Percentiles rank a stretch among this genome's conserved stretches.
Conservation (phyloP, 805 yeast species). For the Saccharomycopsis malanga region DNA sequence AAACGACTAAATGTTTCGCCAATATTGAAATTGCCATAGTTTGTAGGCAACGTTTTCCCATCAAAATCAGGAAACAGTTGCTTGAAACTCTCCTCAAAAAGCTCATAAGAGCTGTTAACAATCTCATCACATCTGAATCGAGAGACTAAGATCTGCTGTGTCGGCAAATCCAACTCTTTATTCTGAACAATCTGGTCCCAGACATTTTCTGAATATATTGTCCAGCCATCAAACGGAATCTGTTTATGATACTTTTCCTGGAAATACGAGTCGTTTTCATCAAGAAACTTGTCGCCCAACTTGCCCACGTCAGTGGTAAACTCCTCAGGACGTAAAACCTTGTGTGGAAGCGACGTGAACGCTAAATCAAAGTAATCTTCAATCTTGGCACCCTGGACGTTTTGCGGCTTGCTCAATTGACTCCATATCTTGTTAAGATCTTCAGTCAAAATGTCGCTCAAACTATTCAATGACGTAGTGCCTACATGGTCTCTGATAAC, state of each 20-base stretch:
- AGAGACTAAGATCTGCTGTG: slow-evolving; percentile 93
- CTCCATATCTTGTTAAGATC: slow-evolving; percentile 80
- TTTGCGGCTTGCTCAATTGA: slow-evolving; percentile 64
- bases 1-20: slow-evolving; percentile 39
- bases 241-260: slow-evolving; percentile 68
- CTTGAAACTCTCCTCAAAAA: slow-evolving; percentile 34
- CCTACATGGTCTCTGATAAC: slow-evolving; percentile 93
- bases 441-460: slow-evolving; percentile 57
- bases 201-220: slow-evolving; percentile 78
- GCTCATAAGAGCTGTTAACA: slow-evolving; percentile 41
- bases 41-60: slow-evolving; percentile 23
- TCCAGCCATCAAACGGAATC: slow-evolving; percentile 95
- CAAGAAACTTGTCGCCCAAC: slow-evolving; percentile 56
- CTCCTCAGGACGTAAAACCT: slow-evolving; percentile 67
- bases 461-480: slow-evolving; percentile 67
- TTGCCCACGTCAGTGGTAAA: slow-evolving; percentile 53
- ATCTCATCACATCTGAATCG: slow-evolving; percentile 93
- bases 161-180: slow-evolving; percentile 92
- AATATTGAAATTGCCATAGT: slow-evolving; percentile 25
- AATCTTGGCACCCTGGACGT: slow-evolving; percentile 46
- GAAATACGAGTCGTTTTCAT: slow-evolving; percentile 37
- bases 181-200: slow-evolving; percentile 93
- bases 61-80: slow-evolving; percentile 26
- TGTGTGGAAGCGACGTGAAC: slow-evolving; percentile 80
- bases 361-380: slow-evolving; percentile 78